Conservation (phyloP, 768 basidiomycete species). For the Strobilomyces echinocephalus region DNA sequence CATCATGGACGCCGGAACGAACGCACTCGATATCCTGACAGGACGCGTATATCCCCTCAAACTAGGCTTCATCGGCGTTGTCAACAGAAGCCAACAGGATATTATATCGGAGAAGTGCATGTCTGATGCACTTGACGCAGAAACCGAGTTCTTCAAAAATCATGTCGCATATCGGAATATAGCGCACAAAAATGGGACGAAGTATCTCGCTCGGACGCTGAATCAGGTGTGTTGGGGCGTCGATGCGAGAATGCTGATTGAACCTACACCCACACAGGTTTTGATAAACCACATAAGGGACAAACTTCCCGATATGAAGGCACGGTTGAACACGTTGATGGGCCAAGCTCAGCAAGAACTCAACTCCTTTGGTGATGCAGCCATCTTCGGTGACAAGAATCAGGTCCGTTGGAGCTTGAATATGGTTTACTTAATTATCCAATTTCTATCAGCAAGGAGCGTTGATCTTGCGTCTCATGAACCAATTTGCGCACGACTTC, state of each 20-base stretch:
- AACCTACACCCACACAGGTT: constrained; percentile 49
- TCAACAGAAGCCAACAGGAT: constrained; percentile 96
- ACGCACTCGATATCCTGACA: constrained; percentile 92
- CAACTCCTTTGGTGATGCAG: constrained; percentile 91
- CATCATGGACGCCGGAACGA: constrained; percentile 98
- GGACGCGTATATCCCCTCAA: constrained; percentile 98
- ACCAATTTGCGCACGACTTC: constrained; percentile 96
- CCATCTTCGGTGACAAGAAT: constrained; percentile 87
- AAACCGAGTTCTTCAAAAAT: constrained; percentile 85
- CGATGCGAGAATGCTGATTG: neutral
- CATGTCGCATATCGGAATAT: constrained; percentile 94
- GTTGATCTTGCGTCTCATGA: constrained; percentile 93
- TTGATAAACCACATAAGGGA: constrained; percentile 97
- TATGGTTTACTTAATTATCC: constrained; percentile 9
- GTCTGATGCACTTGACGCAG: constrained; percentile 77
- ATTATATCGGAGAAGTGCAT: constrained; percentile 86
- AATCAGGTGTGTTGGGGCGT: constrained; percentile 64
- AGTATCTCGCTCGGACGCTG: constrained; percentile 85
- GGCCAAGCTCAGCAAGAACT: constrained; percentile 98
- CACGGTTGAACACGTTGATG: constrained; percentile 94
- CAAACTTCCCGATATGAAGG: constrained; percentile 99
- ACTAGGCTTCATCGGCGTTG: constrained; percentile 96
- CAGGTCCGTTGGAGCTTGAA: constrained; percentile 40
- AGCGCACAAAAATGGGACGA: constrained; percentile 96
- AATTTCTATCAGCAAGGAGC: constrained; percentile 61